Conservation (phyloP, 148 eudicot genomes). For the Diospyros kaki region DNA sequence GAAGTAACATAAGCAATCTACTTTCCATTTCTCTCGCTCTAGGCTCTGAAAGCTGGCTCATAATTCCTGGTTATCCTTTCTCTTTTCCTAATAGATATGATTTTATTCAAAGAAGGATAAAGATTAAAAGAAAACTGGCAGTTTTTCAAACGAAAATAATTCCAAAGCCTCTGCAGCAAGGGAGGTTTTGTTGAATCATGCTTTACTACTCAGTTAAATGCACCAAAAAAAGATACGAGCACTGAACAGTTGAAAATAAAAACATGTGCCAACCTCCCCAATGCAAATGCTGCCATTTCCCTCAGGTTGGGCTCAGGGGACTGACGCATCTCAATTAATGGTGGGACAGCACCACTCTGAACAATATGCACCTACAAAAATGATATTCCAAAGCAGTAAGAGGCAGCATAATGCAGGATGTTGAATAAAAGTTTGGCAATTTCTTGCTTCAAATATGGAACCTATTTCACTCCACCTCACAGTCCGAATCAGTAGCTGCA, state of each 20-base stretch:
- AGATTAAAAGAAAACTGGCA: not conserved
- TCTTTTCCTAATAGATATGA: not conserved
- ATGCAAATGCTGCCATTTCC: conserved; percentile 95
- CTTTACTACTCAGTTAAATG: not conserved
- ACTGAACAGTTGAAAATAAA: not conserved
- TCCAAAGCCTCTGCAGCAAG: not conserved
- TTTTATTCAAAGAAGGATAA: not conserved
- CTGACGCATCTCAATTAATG: conserved; percentile 84
- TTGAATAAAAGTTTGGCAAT: not conserved
- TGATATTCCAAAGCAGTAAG: not conserved
- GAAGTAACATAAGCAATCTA: too few relatives aligned
- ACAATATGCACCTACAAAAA: conserved; percentile 72
- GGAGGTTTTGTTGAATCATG: not conserved
- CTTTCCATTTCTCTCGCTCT: too few relatives aligned
- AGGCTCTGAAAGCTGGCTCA: not conserved
- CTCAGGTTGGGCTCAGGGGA: conserved; percentile 62
- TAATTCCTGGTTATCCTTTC: not conserved
- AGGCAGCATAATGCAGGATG: not conserved
- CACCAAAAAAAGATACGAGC: not conserved
- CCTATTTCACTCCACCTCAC: conserved; percentile 55
- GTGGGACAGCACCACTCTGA: conserved; percentile 90
- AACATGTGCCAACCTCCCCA: conserved; percentile 96
- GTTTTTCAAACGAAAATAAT: not conserved
- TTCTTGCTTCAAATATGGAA: not conserved
- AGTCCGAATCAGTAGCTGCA: conserved; percentile 92